Base-by-base conservation (phyloP, 2,329 filamentous ascomycete genomes). In the Fusarium sp. region DNA sequence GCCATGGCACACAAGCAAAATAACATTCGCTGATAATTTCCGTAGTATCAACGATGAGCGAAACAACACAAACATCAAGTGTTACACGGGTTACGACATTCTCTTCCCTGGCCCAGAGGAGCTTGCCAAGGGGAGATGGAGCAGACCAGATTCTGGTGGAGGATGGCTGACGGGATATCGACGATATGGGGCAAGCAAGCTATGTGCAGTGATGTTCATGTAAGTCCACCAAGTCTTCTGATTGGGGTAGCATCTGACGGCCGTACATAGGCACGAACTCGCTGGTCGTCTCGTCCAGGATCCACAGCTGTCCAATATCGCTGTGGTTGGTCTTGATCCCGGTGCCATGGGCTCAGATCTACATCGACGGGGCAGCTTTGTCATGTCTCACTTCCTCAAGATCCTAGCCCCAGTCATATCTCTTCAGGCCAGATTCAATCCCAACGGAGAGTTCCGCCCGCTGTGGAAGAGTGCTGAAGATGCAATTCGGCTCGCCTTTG, bases 161-260 rank as follows among this genome's bases (percentile, higher is more conserved):
- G 76, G 75, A 20, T 78, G 75, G 75, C 71, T 59, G 18, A 61
- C 74, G 8, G 82, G 81, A 15, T 79, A 72, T 61, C 77, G 81
- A 26, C 78, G 82, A 33, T 84, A 84, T 56, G 82, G 81, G 14
- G 82, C 81, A n/a, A 77, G 79, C 39, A 84, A 83, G 65, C 77
- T 83, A 13, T 84, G 78, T 68, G 74, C 68, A 24, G 73, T 83
- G 16, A 83, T 83, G 80, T 76, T 84, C 73, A 72, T 77, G 76
- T 80, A 68, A 73, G 76, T 70, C 16, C 31, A 24, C 15, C 36
- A n/a, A 24, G n/a, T 6, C 22, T 45, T 22, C 45, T 28, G 38
- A 59, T 4, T 3, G 15, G 33, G 18, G 9, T 30, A 18, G 38
- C 16, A 51, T 26, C 70, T 78, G 28, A 77, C 58, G 39, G 47